Evolutionary conservation across 1,284 basidiomycete genomes (phyloP), one percentile per base, ranked within the genome.

Genomic region (Rhodotorula sp.): DNA sequence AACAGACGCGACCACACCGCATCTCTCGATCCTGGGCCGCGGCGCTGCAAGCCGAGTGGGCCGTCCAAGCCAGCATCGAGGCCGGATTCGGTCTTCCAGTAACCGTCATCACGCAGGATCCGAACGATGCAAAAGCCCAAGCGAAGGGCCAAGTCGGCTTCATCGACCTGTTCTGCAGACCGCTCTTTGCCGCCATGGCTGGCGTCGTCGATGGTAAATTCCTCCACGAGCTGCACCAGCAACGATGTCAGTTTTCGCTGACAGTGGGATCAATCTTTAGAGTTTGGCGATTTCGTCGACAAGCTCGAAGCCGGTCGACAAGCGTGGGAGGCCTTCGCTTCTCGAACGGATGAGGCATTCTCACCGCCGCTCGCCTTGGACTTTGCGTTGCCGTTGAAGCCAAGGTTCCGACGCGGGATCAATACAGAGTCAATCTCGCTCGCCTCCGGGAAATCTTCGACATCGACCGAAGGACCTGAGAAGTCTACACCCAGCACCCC

Each of bases 1-100:
- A 48, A 26, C 78, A 95, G 92, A 89, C 90, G 72, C 91, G 94
- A n/a, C 94, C 94, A 1, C 91, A 93, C 73, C 84, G 86, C 30
- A 89, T 95, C 15, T 93, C 92, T 5, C 87, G 91, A 78, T 88
- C 93, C 76, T 97, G 94, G 94, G 93, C 93, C 6, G 84, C 87
- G 12, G 92, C 91, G 2, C 82, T 97, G 45, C 86, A 90, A 79
- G 85, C 89, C 65, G 95, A 97, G 81, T 97, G 95, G 95, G 85
- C 86, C 15, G 88, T 87, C 26, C 94, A 97, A 80, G 89, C 91
- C 2, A 84, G 85, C 24, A 84, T 95, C 12, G 94, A 96, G 80
- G 85, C 86, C 73, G 86, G 88, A 70, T 86, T 93, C 62, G 84
- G 87, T 54, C 83, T 97, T 29, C 88, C 90, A 15, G 84, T 88